Base-by-base conservation (phyloP, 345 rosid genomes). In the Brassica rapa region DNA sequence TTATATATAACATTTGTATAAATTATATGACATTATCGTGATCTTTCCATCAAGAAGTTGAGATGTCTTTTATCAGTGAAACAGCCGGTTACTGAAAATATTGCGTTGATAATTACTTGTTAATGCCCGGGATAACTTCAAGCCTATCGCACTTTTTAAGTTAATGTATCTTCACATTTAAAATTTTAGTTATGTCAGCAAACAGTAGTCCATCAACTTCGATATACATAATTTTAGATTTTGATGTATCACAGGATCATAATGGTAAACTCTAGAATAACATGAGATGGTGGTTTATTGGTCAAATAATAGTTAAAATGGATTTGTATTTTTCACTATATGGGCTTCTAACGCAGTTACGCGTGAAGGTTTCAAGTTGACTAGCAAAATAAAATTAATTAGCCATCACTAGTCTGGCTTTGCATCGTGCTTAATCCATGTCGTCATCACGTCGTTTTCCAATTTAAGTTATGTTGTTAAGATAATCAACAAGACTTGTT, bases 401-500 rank as follows among this genome's bases (percentile, higher is more conserved):
- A 63, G 53, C 32, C 37, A 77, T 77, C 69, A 63, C 59, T 70
- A 25, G 6, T 71, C 59, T 77, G 67, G 46, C 3, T 27, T 56
- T 57, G 68, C 72, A 78, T 78, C 77, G 76, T 78, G 72, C 68
- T 56, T 64, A 64, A 71, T 66, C 72, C 77, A 78, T 72, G 73
- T 57, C 77, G 77, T 56, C 77, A 72, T 78, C 72, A 78, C 77
- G 73, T 78, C 77, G 72, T 66, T 78, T 41, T 78, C 77, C 23
- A 72, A 43, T 66, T 41, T 72, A 10, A n/a, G 68, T 65, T 61
- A 60, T 32, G 41, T 69, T 14, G 62, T 19, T 19, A 19, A 19
- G 21, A 19, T 19, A 19, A 19, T 19, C 21, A 19, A 19, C 21
- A 19, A 19, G 21, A 19, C 21, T 19, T 19, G 21, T 19, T 19